Base-by-base conservation (phyloP, 441 rosid genomes). In the Aleurites moluccanus region DNA sequence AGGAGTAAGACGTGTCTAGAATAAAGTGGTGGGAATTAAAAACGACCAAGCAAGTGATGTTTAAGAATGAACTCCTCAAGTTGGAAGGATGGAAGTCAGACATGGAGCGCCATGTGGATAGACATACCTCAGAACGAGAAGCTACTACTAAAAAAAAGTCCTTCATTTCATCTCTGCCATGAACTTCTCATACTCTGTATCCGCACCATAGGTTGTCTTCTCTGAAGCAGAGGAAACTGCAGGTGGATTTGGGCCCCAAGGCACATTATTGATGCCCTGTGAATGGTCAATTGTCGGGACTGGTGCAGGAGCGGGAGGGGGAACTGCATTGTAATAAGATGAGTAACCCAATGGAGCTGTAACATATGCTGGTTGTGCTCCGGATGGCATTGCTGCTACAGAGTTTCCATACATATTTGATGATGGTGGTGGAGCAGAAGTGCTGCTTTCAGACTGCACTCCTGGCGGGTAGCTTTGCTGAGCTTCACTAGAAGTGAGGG, bases 111-210 rank as follows among this genome's bases (percentile, higher is more conserved):
- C n/a, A n/a, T n/a, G n/a, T n/a, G 33, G 25, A 52, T 50, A 27
- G 44, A 68, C 70, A 66, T 88, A 95, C 99, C 99, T 87, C 80
- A 71, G 77, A 64, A 69, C 73, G 55, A 47, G 57, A 73, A 75
- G 74, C 70, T 52, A 70, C 62, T 30, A 50, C 49, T 44, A n/a
- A n/a, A 13, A 50, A 75, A 69, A 61, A 52, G 74, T 57, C 68
- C n/a, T 25, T 89, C 89, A 93, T 79, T 96, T 92, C 94, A 92
- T 89, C 90, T 96, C 98, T 27, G 93, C 88, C 98, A 96, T 92
- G 80, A 96, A 93, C 85, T 92, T 96, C 82, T 93, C 96, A 75
- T 91, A 96, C 85, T 92, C 97, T 13, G 92, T 83, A 81, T 93
- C 97, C 16, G 90, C 86, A 82, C 90, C 94, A 83, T 85, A 79